A percentile compares a stretch with the other conserved stretches of the same genome.
Evolutionary conservation across 2,329 filamentous ascomycete genomes (phyloP).

Genomic region (Tolypocladium album): DNA sequence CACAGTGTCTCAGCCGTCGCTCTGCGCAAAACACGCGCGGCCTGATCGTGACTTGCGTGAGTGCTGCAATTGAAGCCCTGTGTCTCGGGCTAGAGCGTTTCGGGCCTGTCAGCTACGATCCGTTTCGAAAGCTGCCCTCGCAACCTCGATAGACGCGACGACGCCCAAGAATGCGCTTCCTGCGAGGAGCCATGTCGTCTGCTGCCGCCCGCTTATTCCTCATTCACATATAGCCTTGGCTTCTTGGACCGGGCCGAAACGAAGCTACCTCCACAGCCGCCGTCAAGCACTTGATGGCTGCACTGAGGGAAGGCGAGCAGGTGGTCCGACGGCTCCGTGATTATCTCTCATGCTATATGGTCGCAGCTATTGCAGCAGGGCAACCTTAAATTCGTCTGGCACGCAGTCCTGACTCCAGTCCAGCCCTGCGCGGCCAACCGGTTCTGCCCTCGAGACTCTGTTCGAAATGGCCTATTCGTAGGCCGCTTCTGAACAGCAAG

Average conservation of each 20-base stretch:
- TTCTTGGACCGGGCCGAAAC: not conserved
- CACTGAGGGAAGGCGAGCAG: not conserved
- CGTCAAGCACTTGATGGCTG: not conserved
- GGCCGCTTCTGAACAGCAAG: not conserved
- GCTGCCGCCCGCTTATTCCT: not conserved
- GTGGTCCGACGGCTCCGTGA: not conserved
- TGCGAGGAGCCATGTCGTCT: not conserved
- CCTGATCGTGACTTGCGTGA: no score
- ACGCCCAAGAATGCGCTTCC: not conserved
- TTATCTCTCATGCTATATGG: not conserved
- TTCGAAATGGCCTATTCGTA: not conserved
- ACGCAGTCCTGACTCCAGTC: not conserved
- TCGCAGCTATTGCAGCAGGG: not conserved
- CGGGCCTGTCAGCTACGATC: not conserved
- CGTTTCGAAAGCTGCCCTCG: not conserved
- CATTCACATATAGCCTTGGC: not conserved
- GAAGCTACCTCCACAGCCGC: not conserved
- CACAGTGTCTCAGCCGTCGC: not conserved
- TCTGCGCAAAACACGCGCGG: not conserved
- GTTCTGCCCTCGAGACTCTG: not conserved
- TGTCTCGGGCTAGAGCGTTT: not conserved
- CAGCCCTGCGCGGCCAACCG: not conserved
- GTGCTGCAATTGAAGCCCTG: not conserved
- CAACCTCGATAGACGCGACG: not conserved
- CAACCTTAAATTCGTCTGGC: not conserved